A percentile compares a stretch with the other conserved stretches of the same genome.
Evolutionary conservation across 2,329 filamentous ascomycete genomes (phyloP).

Genomic region (Aschersonia sp.): DNA sequence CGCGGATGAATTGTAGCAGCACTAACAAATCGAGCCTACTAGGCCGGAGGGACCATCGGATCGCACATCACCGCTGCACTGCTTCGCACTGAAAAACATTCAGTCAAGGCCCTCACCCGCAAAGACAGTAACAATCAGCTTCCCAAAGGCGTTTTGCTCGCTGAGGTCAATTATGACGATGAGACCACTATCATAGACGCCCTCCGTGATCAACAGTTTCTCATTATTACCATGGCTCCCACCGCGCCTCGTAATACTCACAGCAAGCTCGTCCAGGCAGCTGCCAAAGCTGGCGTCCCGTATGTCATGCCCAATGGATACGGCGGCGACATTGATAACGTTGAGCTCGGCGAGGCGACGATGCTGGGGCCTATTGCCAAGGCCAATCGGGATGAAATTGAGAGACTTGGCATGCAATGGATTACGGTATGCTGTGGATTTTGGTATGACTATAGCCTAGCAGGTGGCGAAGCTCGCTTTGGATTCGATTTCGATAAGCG

Average conservation of each 20-base stretch:
- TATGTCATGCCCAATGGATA: conserved; percentile 37
- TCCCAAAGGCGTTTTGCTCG: conserved; percentile 27
- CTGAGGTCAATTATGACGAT: conserved; percentile 28
- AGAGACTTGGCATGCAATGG: conserved; percentile 23
- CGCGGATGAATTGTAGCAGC: too few species aligned
- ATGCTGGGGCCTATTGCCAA: conserved; percentile 15
- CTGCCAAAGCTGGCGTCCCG: conserved; percentile 32
- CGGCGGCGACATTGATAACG: conserved; percentile 31
- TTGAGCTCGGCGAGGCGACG: conserved; percentile 20
- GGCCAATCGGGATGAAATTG: conserved; percentile 18
- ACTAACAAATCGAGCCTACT: too few species aligned
- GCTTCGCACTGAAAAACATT: conserved; percentile 32
- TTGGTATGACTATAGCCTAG: conserved; percentile 39
- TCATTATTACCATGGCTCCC: conserved; percentile 34
- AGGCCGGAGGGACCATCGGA: too few species aligned
- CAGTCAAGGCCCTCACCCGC: conserved; percentile 37
- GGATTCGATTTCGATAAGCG: conserved; percentile 33
- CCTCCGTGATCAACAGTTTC: conserved; percentile 37
- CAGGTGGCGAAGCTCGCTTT: conserved; percentile 19
- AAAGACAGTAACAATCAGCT: conserved; percentile 23
- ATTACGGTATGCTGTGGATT: conserved; percentile 37
- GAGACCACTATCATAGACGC: conserved; percentile 29
- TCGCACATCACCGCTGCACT: conserved; percentile 24
- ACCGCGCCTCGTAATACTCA: conserved; percentile 26
- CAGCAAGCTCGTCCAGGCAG: conserved; percentile 29